Base-by-base conservation (phyloP, 2,329 filamentous ascomycete genomes). In the Paraphaeosphaeria minitans region DNA sequence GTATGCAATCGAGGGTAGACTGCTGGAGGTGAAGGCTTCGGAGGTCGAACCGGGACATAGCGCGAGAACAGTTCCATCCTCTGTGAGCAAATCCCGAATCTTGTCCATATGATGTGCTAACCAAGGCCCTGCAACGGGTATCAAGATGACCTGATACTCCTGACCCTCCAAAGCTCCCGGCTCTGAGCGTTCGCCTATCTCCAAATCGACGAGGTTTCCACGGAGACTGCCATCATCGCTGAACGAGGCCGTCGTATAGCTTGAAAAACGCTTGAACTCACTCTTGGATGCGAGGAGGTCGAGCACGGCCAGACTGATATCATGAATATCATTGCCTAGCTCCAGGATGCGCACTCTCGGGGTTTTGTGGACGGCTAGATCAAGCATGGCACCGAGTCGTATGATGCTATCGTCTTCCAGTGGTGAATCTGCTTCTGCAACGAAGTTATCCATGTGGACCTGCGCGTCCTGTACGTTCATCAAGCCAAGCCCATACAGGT, bases 181-280 rank as follows among this genome's bases (percentile, higher is more conserved):
- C 8, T 50, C 48, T 4, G 48, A 50, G 16, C 29, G 55, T 12
- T 61, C 46, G 14, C 50, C 45, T 1, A 39, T 29, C 13, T 51
- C 42, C 19, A 60, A 21, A 59, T 42, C n/a, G 13, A 49, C 33
- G 12, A 49, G 27, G 53, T 42, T 16, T 24, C 48, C 52, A 29
- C 27, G 13, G 37, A 51, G 52, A 14, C n/a, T 50, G 29, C 57
- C 59, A 22, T 29, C 33, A 13, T 53, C 59, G 4, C 19, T 47
- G 46, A 65, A 53, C n/a, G 31, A 43, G n/a, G 50, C 60, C 10
- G 29, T 55, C 9, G 54, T 60, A 27, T 63, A 65, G 19, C 58
- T 56, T 13, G 33, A 9, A 35, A 21, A n/a, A 19, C 43, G 21
- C 45, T 35, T 39, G 45, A 56, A 56, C 6, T 45, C 33, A 19